Conservation (phyloP, 1,139 yeast genomes). For the Nakaseomyces kungkrabaensis region DNA sequence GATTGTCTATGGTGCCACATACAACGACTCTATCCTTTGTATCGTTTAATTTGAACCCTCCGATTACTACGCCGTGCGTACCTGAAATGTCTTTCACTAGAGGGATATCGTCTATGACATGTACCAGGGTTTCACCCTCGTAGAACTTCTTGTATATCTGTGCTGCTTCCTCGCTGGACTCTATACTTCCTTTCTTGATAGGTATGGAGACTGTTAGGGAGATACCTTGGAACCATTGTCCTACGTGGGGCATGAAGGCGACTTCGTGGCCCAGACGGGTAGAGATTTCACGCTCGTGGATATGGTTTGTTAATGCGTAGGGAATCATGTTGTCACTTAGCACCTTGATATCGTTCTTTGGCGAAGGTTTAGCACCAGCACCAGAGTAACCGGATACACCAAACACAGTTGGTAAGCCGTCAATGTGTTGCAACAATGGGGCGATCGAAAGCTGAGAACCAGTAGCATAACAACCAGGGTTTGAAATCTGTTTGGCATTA, state of each 20-base stretch:
- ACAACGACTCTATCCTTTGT: conserved; percentile 84
- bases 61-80: conserved; percentile 88
- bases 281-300: conserved; percentile 90
- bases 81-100: conserved; percentile 85
- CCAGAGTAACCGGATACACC: conserved; percentile 99
- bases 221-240: conserved; percentile 99
- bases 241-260: conserved; percentile 94
- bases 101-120: conserved; percentile 56
- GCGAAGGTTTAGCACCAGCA: conserved; percentile 97
- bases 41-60: conserved; percentile 90
- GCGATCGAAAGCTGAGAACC: conserved; percentile 92
- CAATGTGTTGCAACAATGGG: conserved; percentile 57
- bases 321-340: conserved; percentile 82
- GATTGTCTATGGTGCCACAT: conserved; percentile 90
- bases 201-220: conserved; percentile 89
- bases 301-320: conserved; percentile 89
- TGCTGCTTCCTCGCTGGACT: conserved; percentile 69
- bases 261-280: conserved; percentile 66
- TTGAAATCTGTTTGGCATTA: conserved; percentile 73
- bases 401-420: conserved; percentile 72
- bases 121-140: conserved; percentile 76
- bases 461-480: conserved; percentile 98
- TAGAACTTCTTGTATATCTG: conserved; percentile 81
- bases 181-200: conserved; percentile 54
- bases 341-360: conserved; percentile 74